Conservation (phyloP, 2,329 filamentous ascomycete genomes). For the Hymenoscyphus fraxineus region DNA sequence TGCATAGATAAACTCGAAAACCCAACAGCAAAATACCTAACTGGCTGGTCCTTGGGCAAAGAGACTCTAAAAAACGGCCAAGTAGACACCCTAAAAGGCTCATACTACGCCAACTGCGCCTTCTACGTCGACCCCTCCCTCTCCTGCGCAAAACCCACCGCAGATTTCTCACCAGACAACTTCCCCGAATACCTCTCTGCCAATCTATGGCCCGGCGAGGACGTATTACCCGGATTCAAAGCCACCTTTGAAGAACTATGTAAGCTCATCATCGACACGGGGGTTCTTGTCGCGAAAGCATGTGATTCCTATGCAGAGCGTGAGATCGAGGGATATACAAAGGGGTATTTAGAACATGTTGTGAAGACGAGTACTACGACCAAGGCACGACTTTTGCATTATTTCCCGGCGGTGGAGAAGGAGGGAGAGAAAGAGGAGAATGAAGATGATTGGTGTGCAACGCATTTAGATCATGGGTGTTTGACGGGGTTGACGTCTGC, state of each 20-base stretch:
- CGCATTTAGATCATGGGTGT: constrained; percentile 87
- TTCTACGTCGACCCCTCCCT: constrained; percentile 66
- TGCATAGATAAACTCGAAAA: constrained; percentile 54
- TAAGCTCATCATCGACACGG: constrained; percentile 81
- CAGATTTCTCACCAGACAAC: constrained; percentile 53
- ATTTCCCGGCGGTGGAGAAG: constrained; percentile 64
- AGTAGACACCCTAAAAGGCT: constrained; percentile 77
- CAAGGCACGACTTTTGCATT: constrained; percentile 89
- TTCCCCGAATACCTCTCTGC: constrained; percentile 87
- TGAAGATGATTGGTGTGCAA: constrained; percentile 92
- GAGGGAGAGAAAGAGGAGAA: constrained; percentile 39
- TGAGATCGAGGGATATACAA: constrained; percentile 72
- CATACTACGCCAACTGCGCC: constrained; percentile 79
- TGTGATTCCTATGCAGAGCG: constrained; percentile 81
- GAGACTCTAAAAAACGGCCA: constrained; percentile 75
- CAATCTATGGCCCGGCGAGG: constrained; percentile 79
- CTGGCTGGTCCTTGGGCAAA: constrained; percentile 77
- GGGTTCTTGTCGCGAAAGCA: constrained; percentile 80
- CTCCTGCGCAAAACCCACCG: constrained; percentile 58
- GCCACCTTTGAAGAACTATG: constrained; percentile 72
- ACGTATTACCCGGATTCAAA: constrained; percentile 71
- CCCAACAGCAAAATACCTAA: constrained; percentile 58
- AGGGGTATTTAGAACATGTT: constrained; percentile 79
- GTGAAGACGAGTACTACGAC: constrained; percentile 82
- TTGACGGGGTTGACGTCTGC: constrained; percentile 90